A percentile compares a stretch with the other conserved stretches of the same genome.
Evolutionary conservation across 352 stramenopile genomes (phyloP).

Genomic region (Phytophthora agathidicida): DNA sequence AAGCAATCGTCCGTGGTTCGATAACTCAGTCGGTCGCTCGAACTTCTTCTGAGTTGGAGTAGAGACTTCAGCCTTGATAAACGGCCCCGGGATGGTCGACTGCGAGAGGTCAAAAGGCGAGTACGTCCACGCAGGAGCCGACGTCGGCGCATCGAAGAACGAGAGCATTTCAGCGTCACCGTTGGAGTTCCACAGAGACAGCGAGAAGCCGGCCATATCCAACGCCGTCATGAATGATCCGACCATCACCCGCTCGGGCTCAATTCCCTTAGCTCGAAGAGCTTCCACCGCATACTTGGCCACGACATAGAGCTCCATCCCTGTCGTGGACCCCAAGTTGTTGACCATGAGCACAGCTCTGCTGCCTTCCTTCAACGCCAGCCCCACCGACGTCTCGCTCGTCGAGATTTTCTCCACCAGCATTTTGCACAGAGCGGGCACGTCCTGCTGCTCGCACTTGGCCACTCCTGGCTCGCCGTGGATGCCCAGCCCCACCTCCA

Average conservation of each 20-base stretch:
- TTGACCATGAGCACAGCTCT: constrained; percentile 94
- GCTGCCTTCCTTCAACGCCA: constrained; percentile 43
- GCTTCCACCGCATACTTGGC: constrained; percentile 78
- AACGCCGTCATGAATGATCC: constrained; percentile 97
- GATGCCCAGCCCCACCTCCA: constrained; percentile 97
- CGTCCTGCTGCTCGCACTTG: constrained; percentile 62
- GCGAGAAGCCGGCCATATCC: constrained; percentile 96
- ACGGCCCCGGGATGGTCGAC: constrained; percentile 31
- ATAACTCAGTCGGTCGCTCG: constrained; percentile 50
- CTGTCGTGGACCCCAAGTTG: constrained; percentile 94
- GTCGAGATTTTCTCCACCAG: constrained; percentile 62
- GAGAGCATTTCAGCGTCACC: constrained; percentile 51
- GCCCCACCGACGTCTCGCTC: constrained; percentile 38
- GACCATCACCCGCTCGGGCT: constrained; percentile 89
- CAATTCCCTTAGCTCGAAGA: constrained; percentile 63
- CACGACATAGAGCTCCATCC: constrained; percentile 97
- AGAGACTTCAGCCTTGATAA: constrained; percentile 39
- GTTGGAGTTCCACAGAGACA: constrained; percentile 89
- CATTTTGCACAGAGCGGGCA: constrained; percentile 51
- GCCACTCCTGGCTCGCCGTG: constrained; percentile 92
- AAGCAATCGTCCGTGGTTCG: constrained; percentile 39
- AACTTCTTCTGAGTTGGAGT: constrained; percentile 35
- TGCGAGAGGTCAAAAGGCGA: constrained; percentile 48
- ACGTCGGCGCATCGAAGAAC: constrained; percentile 67
- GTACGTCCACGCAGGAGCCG: constrained; percentile 72